Conservation (phyloP, 2,329 filamentous ascomycete species). For the Sporothrix phasma region DNA sequence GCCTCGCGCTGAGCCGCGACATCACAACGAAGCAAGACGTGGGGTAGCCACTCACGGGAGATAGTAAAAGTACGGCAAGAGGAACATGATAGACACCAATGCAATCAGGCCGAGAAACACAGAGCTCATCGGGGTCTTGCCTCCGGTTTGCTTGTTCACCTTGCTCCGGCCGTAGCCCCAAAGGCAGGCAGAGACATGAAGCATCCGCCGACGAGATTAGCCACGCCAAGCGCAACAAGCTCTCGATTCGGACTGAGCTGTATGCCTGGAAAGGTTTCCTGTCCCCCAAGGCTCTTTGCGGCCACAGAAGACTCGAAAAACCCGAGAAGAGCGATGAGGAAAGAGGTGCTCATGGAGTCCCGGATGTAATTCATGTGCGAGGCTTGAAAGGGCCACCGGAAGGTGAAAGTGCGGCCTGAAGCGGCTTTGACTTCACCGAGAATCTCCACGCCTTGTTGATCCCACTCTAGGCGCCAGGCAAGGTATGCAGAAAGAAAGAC, state of each 20-base stretch:
- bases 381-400: constrained; percentile 75
- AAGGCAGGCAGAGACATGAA: constrained; percentile 92
- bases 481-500: constrained; percentile 77
- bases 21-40: not conserved
- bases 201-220: constrained; percentile 82
- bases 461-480: constrained; percentile 68
- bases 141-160: constrained; percentile 85
- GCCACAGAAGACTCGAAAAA: constrained; percentile 98
- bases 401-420: constrained; percentile 62
- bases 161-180: constrained; percentile 95
- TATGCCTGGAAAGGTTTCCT: constrained; percentile 64
- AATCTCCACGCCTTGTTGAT: constrained; percentile 68
- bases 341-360: constrained; percentile 80
- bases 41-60: constrained; percentile 58
- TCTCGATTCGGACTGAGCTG: constrained; percentile 85
- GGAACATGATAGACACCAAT: constrained; percentile 66
- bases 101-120: constrained; percentile 78
- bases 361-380: constrained; percentile 72
- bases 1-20: not conserved
- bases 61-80: constrained; percentile 89
- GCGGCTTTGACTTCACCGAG: constrained; percentile 71
- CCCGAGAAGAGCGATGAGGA: constrained; percentile 88
- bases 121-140: constrained; percentile 86
- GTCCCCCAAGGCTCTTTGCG: constrained; percentile 73
- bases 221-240: constrained; percentile 79